Evolutionary conservation across 1,139 yeast genomes (phyloP), one percentile per base, ranked within the genome.

Genomic region (Scheffersomyces insectosa): DNA sequence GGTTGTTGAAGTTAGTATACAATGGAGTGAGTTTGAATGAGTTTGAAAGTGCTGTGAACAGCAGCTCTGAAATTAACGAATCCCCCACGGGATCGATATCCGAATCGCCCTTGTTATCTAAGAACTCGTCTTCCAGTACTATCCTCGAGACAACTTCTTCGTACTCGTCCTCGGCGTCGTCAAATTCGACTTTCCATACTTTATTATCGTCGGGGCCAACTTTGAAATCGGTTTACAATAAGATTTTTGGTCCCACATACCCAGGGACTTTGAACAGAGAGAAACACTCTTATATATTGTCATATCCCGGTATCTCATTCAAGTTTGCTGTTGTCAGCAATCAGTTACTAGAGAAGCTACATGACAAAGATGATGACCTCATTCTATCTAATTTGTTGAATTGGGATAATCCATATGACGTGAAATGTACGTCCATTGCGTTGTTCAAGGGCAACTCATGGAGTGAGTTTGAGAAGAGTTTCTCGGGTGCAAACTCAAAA

Each of bases 161-260:
- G 6, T 34, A 40, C 12, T 42, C 45, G 13, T 30, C 40, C 8
- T 33, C 40, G 10, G 41, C 44, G 3, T 31, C 44, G 7, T 42
- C 47, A 8, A 46, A 44, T 28, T 35, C 48, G 14, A 47, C 45
- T 5, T 20, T 36, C n/a, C 40, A 35, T 5, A 28, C 46, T 7
- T 35, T 41, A 20, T 28, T 37, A 11, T 42, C 16, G 2, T 14
- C 15, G n/a, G 34, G 34, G 10, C 66, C 62, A 29, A 65, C 60
- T 31, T 66, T 79, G 45, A 73, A 72, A 40, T 60, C 66, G 28
- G 68, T 82, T 6, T 82, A 82, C 58, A 80, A 81, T 52, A 77
- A 73, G 52, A 66, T 75, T 2, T 79, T 82, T 58, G 88, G 88
- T 0, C 86, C 86, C 2, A 82, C 87, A 0, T 79, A 77, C 46